Conservation (phyloP, 169 alveolate genomes). For the Theileria annulata region DNA sequence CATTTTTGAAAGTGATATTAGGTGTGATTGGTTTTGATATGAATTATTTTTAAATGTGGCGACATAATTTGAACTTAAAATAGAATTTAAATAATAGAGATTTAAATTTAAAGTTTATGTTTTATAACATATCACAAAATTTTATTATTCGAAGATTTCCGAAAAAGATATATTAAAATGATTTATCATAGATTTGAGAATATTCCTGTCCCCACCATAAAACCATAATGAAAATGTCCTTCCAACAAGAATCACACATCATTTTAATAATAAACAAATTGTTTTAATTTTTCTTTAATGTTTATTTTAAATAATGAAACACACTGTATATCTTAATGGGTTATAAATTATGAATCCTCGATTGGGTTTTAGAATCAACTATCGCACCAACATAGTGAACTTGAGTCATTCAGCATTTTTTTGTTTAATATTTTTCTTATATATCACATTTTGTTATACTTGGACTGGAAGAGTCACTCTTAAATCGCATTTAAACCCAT, state of each 20-base stretch:
- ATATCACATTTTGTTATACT: background rate
- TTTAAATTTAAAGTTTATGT: background rate
- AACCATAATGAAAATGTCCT: background rate
- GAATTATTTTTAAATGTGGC: background rate
- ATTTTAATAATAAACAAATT: background rate
- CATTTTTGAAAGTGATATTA: background rate
- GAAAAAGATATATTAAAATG: background rate
- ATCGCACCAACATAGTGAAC: background rate
- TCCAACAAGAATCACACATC: constrained; percentile 5
- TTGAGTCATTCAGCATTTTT: background rate
- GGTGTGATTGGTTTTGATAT: background rate
- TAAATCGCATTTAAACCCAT: constrained; percentile 30
- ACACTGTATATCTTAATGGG: constrained; percentile 1
- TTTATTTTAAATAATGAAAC: constrained; percentile 15
- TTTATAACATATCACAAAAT: background rate
- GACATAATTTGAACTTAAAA: background rate
- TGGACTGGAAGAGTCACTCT: constrained; percentile 24
- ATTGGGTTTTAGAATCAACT: background rate
- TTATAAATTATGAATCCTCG: constrained; percentile 16
- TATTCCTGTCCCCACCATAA: constrained; percentile 9
- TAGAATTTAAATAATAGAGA: background rate
- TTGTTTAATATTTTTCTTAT: background rate
- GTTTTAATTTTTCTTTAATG: background rate
- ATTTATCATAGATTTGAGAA: background rate
- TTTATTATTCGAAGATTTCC: background rate